Conservation (phyloP, 208 protist genomes). For the Leishmania tropica region DNA sequence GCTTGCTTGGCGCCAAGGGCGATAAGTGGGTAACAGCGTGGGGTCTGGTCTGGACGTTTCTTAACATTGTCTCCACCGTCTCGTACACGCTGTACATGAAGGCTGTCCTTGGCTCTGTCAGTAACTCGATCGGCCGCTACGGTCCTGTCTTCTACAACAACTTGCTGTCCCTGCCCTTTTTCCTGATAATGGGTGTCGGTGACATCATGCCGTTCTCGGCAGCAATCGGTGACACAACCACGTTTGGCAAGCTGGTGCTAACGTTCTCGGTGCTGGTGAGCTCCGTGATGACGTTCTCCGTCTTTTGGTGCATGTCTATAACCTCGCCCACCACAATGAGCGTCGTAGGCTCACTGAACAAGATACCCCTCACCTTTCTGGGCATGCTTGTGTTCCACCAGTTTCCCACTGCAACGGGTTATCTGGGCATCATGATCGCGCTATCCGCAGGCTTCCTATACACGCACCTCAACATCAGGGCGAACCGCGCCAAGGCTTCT, state of each 20-base stretch:
- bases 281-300: constrained; percentile 82
- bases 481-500: constrained; percentile 30
- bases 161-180: constrained; percentile 78
- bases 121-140: constrained; percentile 68
- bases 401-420: constrained; percentile 69
- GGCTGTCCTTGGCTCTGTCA: constrained; percentile 47
- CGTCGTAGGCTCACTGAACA: constrained; percentile 85
- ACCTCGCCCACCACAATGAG: constrained; percentile 93
- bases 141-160: constrained; percentile 92
- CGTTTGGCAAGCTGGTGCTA: constrained; percentile 36
- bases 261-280: constrained; percentile 58
- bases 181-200: constrained; percentile 33
- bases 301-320: constrained; percentile 88
- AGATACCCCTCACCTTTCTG: constrained; percentile 80
- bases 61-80: constrained; percentile 76
- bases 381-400: constrained; percentile 87
- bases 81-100: constrained; percentile 92
- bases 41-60: constrained; percentile 83
- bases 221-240: constrained; percentile 13
- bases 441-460: constrained; percentile 80
- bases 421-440: constrained; percentile 72
- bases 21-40: constrained; percentile 78
- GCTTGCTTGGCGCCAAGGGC: constrained; percentile 57
- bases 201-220: constrained; percentile 21
- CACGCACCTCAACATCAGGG: constrained; percentile 57